phyloP scores from a whole-genome alignment of 1,284 basidiomycete species.

The Pseudozyma hubeiensis region DNA sequence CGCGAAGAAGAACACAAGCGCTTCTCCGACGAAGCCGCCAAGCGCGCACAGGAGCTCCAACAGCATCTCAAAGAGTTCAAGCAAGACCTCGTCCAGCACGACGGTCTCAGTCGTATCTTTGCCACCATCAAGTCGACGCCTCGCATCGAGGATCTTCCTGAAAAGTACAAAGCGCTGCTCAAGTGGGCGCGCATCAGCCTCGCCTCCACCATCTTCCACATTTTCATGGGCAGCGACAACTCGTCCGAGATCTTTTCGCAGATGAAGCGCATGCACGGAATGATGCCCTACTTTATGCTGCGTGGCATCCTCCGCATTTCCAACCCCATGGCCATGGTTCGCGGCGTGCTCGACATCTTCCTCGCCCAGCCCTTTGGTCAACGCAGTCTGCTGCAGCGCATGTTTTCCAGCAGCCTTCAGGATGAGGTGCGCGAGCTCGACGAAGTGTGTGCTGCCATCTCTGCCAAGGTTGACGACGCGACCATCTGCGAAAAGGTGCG shows the following conservation, averaged over 20 bases:
- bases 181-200: constrained; percentile 90
- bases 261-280: constrained; percentile 90
- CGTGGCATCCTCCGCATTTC: constrained; percentile 91
- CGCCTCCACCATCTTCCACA: constrained; percentile 96
- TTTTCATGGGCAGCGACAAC: constrained; percentile 91
- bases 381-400: constrained; percentile 80
- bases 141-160: constrained; percentile 81
- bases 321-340: constrained; percentile 96
- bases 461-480: constrained; percentile 88
- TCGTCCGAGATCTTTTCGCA: constrained; percentile 88
- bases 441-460: constrained; percentile 86
- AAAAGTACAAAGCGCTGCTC: constrained; percentile 86
- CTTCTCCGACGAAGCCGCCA: constrained; percentile 88
- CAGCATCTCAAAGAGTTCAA: constrained; percentile 87
- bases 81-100: constrained; percentile 79
- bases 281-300: constrained; percentile 98
- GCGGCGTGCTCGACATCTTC: constrained; percentile 90
- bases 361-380: constrained; percentile 97
- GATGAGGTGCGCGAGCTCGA: constrained; percentile 87
- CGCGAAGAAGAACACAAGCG: constrained; percentile 86
- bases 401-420: constrained; percentile 90
- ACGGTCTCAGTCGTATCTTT: constrained; percentile 89
- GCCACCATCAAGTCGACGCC: constrained; percentile 85
- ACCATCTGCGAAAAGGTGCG: constrained; percentile 88
- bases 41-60: constrained; percentile 86